Evolutionary conservation across 495 filamentous ascomycete species (phyloP), one percentile per base, ranked within the genome.

Genomic region (Penicillium diatomitis): DNA sequence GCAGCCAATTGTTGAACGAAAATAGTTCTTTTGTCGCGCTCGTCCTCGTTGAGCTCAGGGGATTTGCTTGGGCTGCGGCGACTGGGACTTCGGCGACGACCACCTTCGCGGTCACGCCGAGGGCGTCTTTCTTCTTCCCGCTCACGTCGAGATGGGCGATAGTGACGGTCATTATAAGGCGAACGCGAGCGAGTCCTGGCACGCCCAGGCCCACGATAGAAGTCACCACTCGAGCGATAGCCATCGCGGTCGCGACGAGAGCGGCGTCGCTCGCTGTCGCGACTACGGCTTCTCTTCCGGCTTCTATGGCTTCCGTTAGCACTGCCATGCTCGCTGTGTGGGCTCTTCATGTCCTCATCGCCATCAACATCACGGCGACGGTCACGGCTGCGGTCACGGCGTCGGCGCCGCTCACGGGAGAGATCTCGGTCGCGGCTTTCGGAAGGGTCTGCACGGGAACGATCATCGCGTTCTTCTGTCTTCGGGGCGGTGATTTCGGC

Each of bases 1-100:
- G 87, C 88, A 46, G 92, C 90, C 54, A 99, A 82, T 64, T 99
- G 94, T 71, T 97, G 92, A 38, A 97, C 94, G 62, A 99, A 99
- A 50, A 99, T 87, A 54, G 92, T 98, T 52, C 94, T 86, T 51
- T 87, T 83, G 72, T 98, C 92, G 58, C 90, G 88, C 67, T 97
- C 91, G 71, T 97, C 92, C 65, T 96, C 91, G 52, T 86, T 96
- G 35, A 86, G 80, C 54, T 84, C 84, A 57, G 63, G 71, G 52
- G 66, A 78, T 73, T 74, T 77, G 73, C 62, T 74, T 28, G 62
- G 69, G 44, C 62, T 67, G 49, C 71, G 70, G 32, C 70, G 67
- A 54, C 70, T 69, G 35, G 76, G 70, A 52, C 73, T 75, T 37
- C 70, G 69, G 63, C 76, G 76, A 57, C 78, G 71, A 36, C 72